Percentiles rank a stretch among this genome's conserved stretches.
phyloP scores from a whole-genome alignment of 345 rosid species.

The Ceriops decandra region DNA sequence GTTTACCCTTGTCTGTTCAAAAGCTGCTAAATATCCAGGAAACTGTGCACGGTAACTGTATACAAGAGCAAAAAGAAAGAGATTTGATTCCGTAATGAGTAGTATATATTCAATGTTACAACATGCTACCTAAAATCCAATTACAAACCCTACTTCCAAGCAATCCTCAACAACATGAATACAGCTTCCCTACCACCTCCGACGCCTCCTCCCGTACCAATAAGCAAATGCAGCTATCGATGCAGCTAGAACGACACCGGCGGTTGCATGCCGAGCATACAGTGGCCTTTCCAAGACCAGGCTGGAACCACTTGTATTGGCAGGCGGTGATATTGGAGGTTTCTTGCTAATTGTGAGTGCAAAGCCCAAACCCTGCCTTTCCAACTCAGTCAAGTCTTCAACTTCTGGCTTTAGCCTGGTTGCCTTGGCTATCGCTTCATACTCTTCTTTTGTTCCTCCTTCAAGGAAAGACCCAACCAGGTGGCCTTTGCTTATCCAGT shows the following conservation, averaged over 20 bases:
- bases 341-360: constrained; percentile 50
- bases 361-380: constrained; percentile 56
- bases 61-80: neutral
- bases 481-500: constrained; percentile 78
- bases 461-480: constrained; percentile 91
- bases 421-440: constrained; percentile 73
- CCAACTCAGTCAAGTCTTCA: constrained; percentile 54
- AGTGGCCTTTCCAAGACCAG: constrained; percentile 48
- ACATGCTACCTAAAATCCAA: constrained; percentile 19
- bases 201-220: constrained; percentile 85
- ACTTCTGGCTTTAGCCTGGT: constrained; percentile 58
- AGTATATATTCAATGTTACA: constrained; percentile 24
- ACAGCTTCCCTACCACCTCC: constrained; percentile 58
- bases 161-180: neutral
- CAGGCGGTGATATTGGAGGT: constrained; percentile 27
- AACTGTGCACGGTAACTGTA: neutral
- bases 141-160: neutral
- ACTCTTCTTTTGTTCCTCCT: constrained; percentile 91
- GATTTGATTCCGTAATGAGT: neutral
- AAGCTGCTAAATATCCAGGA: neutral
- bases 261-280: constrained; percentile 63
- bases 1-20: neutral
- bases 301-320: constrained; percentile 25
- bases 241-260: constrained; percentile 71
- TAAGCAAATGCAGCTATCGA: constrained; percentile 81